These are phyloP conservation scores for Wickerhamiella vanderwaltii DNA, from an alignment of 805 yeast species.

Conservation along the genomic window DNA sequence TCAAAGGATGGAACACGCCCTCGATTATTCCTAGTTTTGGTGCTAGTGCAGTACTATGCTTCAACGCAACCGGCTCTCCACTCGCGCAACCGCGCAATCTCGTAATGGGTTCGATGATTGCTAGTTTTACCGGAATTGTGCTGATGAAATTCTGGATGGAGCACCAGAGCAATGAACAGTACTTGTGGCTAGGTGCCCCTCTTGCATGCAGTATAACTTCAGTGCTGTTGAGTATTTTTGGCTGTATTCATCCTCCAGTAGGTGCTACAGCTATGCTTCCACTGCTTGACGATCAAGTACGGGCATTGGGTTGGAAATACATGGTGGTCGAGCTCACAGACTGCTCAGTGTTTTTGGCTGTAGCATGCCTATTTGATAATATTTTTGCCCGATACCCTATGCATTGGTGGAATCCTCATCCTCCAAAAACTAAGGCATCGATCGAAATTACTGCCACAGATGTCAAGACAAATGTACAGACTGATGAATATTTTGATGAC, in stretches of 20 bases:
- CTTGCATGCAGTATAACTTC: slow-evolving; percentile 44
- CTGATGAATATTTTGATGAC: not conserved
- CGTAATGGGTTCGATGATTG: slow-evolving; percentile 42
- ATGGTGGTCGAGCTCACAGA: slow-evolving; percentile 43
- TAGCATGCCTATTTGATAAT: slow-evolving; percentile 45
- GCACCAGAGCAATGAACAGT: slow-evolving; percentile 31
- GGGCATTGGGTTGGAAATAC: slow-evolving; percentile 53
- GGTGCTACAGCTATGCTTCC: slow-evolving; percentile 60
- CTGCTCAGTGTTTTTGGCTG: slow-evolving; percentile 35
- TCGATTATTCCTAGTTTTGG: slow-evolving; percentile 32
- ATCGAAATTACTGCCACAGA: slow-evolving; percentile 1
- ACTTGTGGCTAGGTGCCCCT: slow-evolving; percentile 49
- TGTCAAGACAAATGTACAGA: not conserved
- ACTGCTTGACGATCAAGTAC: slow-evolving; percentile 34
- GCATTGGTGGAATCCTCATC: slow-evolving; percentile 35
- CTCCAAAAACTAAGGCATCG: not conserved
- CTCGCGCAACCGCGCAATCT: slow-evolving; percentile 55
- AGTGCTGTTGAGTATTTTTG: slow-evolving; percentile 40
- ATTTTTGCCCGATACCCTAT: slow-evolving; percentile 41
- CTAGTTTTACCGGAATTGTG: slow-evolving; percentile 43
- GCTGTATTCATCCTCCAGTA: slow-evolving; percentile 59
- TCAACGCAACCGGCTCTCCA: slow-evolving; percentile 44
- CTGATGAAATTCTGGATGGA: slow-evolving; percentile 43
- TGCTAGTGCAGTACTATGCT: slow-evolving; percentile 49
- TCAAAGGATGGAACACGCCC: slow-evolving; percentile 20